Evolutionary conservation across 768 basidiomycete genomes (phyloP), one percentile per base, ranked within the genome.

Genomic region (Collybiopsis confluens): DNA sequence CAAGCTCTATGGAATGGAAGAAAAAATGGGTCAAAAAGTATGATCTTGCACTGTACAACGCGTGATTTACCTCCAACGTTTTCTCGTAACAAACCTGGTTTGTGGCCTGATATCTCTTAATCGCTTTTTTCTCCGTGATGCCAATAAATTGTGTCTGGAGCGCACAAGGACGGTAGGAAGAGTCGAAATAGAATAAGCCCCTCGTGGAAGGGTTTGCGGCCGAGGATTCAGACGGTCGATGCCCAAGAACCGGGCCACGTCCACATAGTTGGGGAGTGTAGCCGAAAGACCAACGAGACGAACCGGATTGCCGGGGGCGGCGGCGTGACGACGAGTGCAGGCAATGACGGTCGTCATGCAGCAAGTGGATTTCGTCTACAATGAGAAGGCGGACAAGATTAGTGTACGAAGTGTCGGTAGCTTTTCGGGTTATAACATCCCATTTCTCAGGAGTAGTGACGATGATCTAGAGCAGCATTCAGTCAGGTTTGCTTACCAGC

Each of bases 81-180:
- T 98, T 99, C 69, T 98, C 96, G 74, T 99, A 99, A 70, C 95
- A 96, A 20, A 98, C 94, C 65, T 98, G 95, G 69, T 99, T 99
- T 80, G 92, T 96, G 57, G 98, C 85, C 67, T 98, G 96, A 65
- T 95, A 93, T 4, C 97, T 85, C 68, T 96, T 98, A 78, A 98
- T 98, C 0, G 97, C 97, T 69, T 97, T 98, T 80, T 98, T 98
- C 76, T 98, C 97, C 1, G 96, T 98, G 54, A 99, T 85, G 37
- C 97, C 97, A 56, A 98, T 85, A 70, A 98, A 98, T 64, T 97
- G 92, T 62, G 98, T 95, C 64, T 95, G 92, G 20, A 99, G 85
- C 2, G 87, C 90, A 64, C 97, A 98, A 18, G 96, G 96, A 37
- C 97, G 81, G 64, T 91, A 96, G 0, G 91, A 83, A 0, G 93